These are phyloP conservation scores for Cubamyces sp. DNA, from an alignment of 768 basidiomycete species.

Conservation along the genomic window DNA sequence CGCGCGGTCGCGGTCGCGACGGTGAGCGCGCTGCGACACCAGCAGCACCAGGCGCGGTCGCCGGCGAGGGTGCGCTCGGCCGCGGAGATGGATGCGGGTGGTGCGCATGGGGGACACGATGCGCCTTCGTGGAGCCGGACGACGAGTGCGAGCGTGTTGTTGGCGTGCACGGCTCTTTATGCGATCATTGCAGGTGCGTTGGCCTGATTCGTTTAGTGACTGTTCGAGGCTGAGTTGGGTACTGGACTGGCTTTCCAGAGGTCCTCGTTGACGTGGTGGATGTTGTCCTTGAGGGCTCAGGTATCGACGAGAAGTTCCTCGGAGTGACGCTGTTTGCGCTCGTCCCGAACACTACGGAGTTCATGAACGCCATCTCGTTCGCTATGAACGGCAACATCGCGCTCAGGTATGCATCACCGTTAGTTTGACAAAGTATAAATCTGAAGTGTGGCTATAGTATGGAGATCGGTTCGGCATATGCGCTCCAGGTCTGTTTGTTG, in stretches of 20 bases:
- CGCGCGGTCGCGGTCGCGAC: constrained; percentile 94
- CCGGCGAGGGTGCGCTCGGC: constrained; percentile 52
- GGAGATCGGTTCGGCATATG: constrained; percentile 99
- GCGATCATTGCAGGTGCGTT: constrained; percentile 91
- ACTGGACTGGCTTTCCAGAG: constrained; percentile 51
- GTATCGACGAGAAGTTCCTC: constrained; percentile 96
- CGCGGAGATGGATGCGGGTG: constrained; percentile 47
- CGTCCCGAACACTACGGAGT: constrained; percentile 98
- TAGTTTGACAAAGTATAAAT: too few species aligned
- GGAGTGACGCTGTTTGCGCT: constrained; percentile 96
- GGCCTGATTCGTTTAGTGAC: neutral
- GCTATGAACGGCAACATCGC: constrained; percentile 97
- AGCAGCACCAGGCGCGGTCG: constrained; percentile 58
- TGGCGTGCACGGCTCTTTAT: constrained; percentile 90
- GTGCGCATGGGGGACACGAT: constrained; percentile 81
- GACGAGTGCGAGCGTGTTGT: constrained; percentile 86
- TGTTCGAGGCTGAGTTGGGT: constrained; percentile 1
- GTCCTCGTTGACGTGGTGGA: constrained; percentile 95
- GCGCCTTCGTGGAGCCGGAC: constrained; percentile 95
- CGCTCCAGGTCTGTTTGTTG: constrained; percentile 94
- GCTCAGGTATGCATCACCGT: constrained; percentile 62
- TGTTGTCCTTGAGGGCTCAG: constrained; percentile 85
- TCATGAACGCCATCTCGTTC: constrained; percentile 99
- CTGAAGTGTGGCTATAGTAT: constrained; percentile 57
- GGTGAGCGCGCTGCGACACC: constrained; percentile 85